phyloP scores from a whole-genome alignment of 2,329 filamentous ascomycete genomes.

The Aspergillus proliferans region DNA sequence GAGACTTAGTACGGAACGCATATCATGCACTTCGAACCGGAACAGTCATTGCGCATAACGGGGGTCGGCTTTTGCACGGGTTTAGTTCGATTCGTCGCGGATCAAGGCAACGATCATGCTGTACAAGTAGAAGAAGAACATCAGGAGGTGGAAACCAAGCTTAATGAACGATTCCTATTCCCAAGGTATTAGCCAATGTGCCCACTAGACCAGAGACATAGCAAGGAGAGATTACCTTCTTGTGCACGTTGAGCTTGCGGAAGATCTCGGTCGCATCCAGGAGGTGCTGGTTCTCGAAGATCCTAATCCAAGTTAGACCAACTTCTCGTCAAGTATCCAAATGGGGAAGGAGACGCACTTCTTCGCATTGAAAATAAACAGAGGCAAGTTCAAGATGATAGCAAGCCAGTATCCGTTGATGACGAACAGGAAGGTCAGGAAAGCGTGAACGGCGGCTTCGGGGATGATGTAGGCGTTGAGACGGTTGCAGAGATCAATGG shows the following conservation, averaged over 20 bases:
- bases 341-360: constrained; percentile 61
- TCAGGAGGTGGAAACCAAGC: constrained; percentile 94
- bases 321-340: background rate
- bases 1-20: background rate
- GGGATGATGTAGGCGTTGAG: constrained; percentile 99
- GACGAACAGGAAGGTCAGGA: constrained; percentile 90
- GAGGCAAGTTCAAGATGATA: constrained; percentile 81
- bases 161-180: constrained; percentile 94
- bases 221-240: constrained; percentile 62
- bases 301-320: constrained; percentile 52
- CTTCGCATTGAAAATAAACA: constrained; percentile 91
- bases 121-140: constrained; percentile 99
- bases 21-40: constrained; percentile 5
- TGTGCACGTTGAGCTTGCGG: constrained; percentile 96
- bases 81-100: constrained; percentile 83
- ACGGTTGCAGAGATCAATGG: constrained; percentile 99
- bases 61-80: constrained; percentile 30
- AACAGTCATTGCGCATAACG: constrained; percentile 34
- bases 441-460: constrained; percentile 94
- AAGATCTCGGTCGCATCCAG: constrained; percentile 98
- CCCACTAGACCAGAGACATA: background rate
- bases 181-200: constrained; percentile 6
- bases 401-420: constrained; percentile 99
- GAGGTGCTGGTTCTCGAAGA: constrained; percentile 93
- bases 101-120: constrained; percentile 98